Evolutionary conservation across 192 early-diverging fungal species (phyloP), one percentile per base, ranked within the genome.

Genomic region (Backusella morwellensis): DNA sequence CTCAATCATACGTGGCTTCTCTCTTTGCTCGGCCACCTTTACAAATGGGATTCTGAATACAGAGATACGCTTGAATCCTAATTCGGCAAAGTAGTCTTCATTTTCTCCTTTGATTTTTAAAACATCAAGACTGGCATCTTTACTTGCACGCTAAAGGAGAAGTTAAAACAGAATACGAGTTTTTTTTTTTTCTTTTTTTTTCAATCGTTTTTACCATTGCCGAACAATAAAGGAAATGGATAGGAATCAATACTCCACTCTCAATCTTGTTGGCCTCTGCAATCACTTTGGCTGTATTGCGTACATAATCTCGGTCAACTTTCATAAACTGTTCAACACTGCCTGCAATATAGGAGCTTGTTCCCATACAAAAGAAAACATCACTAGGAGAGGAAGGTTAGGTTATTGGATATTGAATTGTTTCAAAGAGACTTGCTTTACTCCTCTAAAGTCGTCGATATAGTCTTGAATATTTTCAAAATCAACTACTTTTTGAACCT

Each of bases 241-340:
- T 23, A 26, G 54, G 54, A 23, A 56, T 56, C 54, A 23, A 11
- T 29, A 42, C 70, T 29, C 82, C 66, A 11, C 9, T 9, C 9
- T 23, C n/a, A 29, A 74, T 73, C 14, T 21, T 35, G 15, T 91
- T 87, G 44, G 86, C 81, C 73, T 89, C 83, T 17, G 78, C 84
- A 70, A 92, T 83, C 6, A 85, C 73, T 47, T 90, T 89, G 1
- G 93, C 90, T 32, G 92, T 82, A 50, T 86, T 88, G 11, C 95
- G 71, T 12, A 91, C 89, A 72, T 95, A 95, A 68, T 92, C 56
- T 95, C 95, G 47, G 95, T 32, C 91, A 76, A 90, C 92, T 68
- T 32, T 32, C 32, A 32, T 85, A 78, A 71, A 94, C 95, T 5
- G 78, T 82, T 29, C 91, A 1, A 86, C 86, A 7, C 79, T 82